Evolutionary conservation across 306 rosid genomes (phyloP).

Genomic region (Begonia peltatifolia): DNA sequence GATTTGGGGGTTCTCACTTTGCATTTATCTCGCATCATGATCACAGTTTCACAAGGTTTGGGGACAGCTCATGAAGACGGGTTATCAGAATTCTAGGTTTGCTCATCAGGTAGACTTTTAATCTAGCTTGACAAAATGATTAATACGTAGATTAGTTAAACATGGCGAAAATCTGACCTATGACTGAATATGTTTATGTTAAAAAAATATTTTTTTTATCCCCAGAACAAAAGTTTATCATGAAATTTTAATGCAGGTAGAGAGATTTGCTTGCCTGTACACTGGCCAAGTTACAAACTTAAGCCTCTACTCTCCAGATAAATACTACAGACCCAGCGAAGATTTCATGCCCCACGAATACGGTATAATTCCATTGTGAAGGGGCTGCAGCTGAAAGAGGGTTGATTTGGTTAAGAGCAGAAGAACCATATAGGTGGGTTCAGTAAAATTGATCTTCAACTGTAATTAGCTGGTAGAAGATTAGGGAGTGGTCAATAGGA

Average conservation of each 20-base stretch:
- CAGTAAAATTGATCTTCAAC: no score
- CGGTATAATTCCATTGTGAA: slow-evolving; percentile 45
- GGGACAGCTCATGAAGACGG: slow-evolving; percentile 99
- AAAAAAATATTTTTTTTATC: no score
- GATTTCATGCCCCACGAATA: slow-evolving; percentile 95
- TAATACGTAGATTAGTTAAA: background rate
- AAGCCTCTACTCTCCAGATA: slow-evolving; percentile 74
- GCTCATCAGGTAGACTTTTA: slow-evolving; percentile 72
- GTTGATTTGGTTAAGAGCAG: background rate
- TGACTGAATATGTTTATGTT: no score
- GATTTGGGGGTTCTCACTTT: background rate
- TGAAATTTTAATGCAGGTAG: slow-evolving; percentile 41
- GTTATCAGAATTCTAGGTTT: slow-evolving; percentile 93
- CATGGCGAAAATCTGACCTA: background rate
- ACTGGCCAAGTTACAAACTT: slow-evolving; percentile 89
- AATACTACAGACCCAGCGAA: slow-evolving; percentile 93
- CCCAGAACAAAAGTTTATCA: background rate
- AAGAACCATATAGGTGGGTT: no score
- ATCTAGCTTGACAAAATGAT: no score
- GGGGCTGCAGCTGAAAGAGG: background rate
- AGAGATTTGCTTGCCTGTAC: slow-evolving; percentile 96
- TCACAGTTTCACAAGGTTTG: slow-evolving; percentile 75
- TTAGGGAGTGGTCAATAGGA: background rate
- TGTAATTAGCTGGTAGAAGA: no score
- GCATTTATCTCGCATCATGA: background rate